Percentiles rank a stretch among this genome's conserved stretches.
Evolutionary conservation across 2,329 filamentous ascomycete species (phyloP).

Genomic region (Fusarium dlaminii): DNA sequence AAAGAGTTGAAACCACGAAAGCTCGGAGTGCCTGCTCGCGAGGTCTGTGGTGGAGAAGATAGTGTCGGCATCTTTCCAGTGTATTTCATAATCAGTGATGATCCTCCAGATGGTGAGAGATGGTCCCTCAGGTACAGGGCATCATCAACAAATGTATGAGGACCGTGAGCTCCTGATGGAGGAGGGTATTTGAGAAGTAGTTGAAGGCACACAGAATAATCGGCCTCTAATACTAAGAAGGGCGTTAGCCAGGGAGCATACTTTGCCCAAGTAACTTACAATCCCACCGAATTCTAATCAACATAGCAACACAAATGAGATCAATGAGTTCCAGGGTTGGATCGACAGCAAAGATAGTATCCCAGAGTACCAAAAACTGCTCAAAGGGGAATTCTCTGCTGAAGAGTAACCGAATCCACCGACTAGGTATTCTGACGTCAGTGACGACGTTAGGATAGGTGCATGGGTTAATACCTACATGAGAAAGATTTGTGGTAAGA

Average conservation of each 20-base stretch:
- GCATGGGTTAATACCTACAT: constrained; percentile 67
- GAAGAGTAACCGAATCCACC: constrained; percentile 94
- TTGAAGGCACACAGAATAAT: constrained; percentile 87
- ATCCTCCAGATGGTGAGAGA: constrained; percentile 68
- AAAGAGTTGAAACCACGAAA: constrained; percentile 49
- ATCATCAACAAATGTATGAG: constrained; percentile 86
- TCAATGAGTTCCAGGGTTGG: constrained; percentile 83
- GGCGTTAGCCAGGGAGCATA: constrained; percentile 35
- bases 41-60: constrained; percentile 36
- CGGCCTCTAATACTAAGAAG: constrained; percentile 77
- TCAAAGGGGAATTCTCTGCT: constrained; percentile 93
- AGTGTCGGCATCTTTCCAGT: constrained; percentile 63
- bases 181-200: constrained; percentile 85
- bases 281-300: constrained; percentile 90
- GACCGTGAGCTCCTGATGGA: constrained; percentile 68
- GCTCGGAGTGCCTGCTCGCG: constrained; percentile 48
- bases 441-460: not conserved
- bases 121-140: constrained; percentile 78
- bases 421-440: constrained; percentile 58
- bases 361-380: constrained; percentile 86
- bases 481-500: constrained; percentile 95
- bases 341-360: constrained; percentile 88
- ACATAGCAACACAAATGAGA: constrained; percentile 92
- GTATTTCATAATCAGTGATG: constrained; percentile 75
- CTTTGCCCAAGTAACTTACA: constrained; percentile 60